Evolutionary conservation across 257 asterid species (phyloP), one percentile per base, ranked within the genome.

Genomic region (Solanum neorickii): DNA sequence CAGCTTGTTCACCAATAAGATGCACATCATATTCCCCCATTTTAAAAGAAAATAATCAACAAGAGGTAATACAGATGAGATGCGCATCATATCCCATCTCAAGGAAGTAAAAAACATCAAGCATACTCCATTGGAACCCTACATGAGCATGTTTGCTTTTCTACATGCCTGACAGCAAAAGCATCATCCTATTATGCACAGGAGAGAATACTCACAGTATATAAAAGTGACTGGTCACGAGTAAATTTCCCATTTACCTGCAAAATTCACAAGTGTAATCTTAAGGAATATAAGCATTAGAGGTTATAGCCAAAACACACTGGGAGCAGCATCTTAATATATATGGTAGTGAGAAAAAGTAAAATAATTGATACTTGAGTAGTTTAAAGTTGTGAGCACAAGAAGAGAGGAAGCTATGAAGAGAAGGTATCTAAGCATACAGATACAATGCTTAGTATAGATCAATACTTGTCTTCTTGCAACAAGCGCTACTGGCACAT

Each of bases 211-310:
- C 97, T 95, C 89, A 97, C 99, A 88, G 92, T 93, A 88, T 97
- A 94, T 87, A 97, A 76, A 46, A 97, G 94, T 86, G 96, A 86
- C 86, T 96, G 99, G 86, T 95, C 95, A n/a, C 25, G 62, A 29
- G 98, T 94, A 87, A 95, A 97, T 90, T 93, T 95, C 87, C 99
- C 99, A 87, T 95, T 95, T 86, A 95, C 99, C 99, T 95, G 98
- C 92, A 91, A 18, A 37, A 85, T 87, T 77, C 76, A 47, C 80
- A 68, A 76, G 9, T 44, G 65, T 73, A 76, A 33, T 82, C 83
- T 83, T 84, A 56, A 44, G 82, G 49, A 88, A 89, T 39, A 70
- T 77, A 77, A 25, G 39, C 84, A 76, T 76, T 76, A 41, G 31
- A 39, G 60, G 14, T 76, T 42, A 76, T 44, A n/a, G 37, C 13